Percentiles rank a stretch among this genome's conserved stretches.
Conservation (phyloP, 352 stramenopile genomes). For the Phytophthora palmivora region DNA sequence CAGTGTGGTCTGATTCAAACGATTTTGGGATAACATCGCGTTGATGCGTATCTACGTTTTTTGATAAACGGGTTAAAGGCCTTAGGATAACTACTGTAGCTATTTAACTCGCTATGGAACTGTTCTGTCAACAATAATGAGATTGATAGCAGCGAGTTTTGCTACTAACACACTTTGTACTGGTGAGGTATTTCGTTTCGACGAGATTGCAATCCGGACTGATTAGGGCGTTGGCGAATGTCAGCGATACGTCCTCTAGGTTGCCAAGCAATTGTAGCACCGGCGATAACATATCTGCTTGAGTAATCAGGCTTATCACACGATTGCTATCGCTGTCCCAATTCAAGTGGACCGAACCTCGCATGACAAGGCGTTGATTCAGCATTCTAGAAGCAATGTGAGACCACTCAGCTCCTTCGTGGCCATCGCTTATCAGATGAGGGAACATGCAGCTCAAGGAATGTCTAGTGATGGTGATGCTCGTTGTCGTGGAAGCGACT, state of each 20-base stretch:
- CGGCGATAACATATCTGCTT: constrained; percentile 14
- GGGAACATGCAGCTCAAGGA: neutral
- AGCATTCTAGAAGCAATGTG: neutral
- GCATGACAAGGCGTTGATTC: constrained; percentile 4
- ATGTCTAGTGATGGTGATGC: constrained; percentile 1
- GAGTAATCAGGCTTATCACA: constrained; percentile 1
- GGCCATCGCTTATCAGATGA: neutral
- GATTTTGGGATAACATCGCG: too few relatives aligned
- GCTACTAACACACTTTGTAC: neutral
- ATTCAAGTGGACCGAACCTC: neutral
- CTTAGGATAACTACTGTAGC: too few relatives aligned
- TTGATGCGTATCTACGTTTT: too few relatives aligned
- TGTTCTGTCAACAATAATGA: too few relatives aligned
- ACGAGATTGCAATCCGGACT: constrained; percentile 1
- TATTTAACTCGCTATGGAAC: too few relatives aligned
- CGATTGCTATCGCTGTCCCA: constrained; percentile 1
- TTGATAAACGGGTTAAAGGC: too few relatives aligned
- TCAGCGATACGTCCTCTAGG: constrained; percentile 1
- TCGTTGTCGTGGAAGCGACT: constrained; percentile 1
- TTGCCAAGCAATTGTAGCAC: constrained; percentile 1
- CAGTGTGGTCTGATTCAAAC: too few relatives aligned
- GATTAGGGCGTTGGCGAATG: neutral
- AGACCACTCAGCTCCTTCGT: neutral
- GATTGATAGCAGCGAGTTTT: too few relatives aligned
- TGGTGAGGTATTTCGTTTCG: neutral